These are phyloP conservation scores for Tremellales sp. DNA, from an alignment of 1,284 basidiomycete genomes.

Conservation along the genomic window DNA sequence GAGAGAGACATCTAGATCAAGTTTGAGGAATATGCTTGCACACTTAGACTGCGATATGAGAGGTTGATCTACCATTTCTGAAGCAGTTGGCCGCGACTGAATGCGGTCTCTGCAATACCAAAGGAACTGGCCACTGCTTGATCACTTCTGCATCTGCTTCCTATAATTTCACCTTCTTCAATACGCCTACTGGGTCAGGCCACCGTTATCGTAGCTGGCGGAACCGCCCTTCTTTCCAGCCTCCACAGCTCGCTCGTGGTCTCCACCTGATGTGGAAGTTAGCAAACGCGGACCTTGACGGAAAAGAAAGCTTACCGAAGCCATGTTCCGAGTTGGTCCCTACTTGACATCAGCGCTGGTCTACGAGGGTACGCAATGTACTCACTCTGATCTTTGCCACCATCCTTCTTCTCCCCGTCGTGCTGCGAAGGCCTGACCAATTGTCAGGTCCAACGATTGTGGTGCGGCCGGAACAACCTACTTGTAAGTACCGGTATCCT, in stretches of 20 bases:
- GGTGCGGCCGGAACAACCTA: constrained; percentile 9
- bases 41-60: no score
- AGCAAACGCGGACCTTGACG: background rate
- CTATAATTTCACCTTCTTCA: no score
- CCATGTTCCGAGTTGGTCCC: constrained; percentile 20
- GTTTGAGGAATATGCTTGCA: no score
- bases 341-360: no score
- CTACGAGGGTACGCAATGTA: no score
- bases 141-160: no score
- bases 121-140: no score
- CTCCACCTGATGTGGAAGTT: constrained; percentile 20
- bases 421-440: constrained; percentile 31
- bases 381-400: constrained; percentile 33
- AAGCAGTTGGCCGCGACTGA: no score
- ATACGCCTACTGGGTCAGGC: constrained; percentile 33
- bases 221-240: constrained; percentile 40
- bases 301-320: constrained; percentile 9
- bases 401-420: constrained; percentile 38
- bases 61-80: no score
- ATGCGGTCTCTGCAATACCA: no score
- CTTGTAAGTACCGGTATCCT: constrained; percentile 38
- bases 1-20: no score
- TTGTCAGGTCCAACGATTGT: background rate
- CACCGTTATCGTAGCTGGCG: constrained; percentile 38
- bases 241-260: constrained; percentile 29